Percentiles rank a stretch among this genome's conserved stretches.
phyloP scores from a whole-genome alignment of 345 rosid genomes.

The Populus ilicifolia region DNA sequence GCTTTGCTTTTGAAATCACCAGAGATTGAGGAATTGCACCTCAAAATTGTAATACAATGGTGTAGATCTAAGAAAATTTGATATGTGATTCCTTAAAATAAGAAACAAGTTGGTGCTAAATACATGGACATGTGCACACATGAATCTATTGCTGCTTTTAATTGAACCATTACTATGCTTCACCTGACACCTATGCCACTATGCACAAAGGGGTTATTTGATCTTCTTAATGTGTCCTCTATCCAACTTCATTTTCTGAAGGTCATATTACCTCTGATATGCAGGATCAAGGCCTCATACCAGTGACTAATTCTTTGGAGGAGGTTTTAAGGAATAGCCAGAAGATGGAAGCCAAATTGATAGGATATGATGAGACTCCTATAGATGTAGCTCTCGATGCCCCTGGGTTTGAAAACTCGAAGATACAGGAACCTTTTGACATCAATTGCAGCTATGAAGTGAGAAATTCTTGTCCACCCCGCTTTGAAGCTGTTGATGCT shows the following conservation, averaged over 20 bases:
- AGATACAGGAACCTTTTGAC: constrained; percentile 20
- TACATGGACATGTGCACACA: too few species aligned
- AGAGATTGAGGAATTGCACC: too few species aligned
- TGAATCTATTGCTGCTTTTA: too few species aligned
- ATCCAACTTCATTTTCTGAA: background rate
- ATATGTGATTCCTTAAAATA: too few species aligned
- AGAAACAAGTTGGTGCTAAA: too few species aligned
- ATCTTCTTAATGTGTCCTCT: background rate
- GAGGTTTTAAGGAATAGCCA: constrained; percentile 44
- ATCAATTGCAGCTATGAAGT: constrained; percentile 14
- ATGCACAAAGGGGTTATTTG: too few species aligned
- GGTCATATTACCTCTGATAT: constrained; percentile 10
- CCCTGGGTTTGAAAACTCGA: constrained; percentile 25
- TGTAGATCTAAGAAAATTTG: too few species aligned
- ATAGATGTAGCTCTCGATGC: constrained; percentile 31
- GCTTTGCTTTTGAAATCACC: too few species aligned
- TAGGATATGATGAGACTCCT: constrained; percentile 76
- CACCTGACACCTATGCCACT: too few species aligned
- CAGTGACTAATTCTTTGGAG: constrained; percentile 48
- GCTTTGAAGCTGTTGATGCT: constrained; percentile 18
- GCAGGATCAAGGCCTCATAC: constrained; percentile 57
- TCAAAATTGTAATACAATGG: too few species aligned
- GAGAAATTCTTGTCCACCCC: constrained; percentile 12
- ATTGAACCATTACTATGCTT: too few species aligned
- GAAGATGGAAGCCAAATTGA: constrained; percentile 59